phyloP scores from a whole-genome alignment of 2,329 filamentous ascomycete genomes.

The Fusarium acutatum region DNA sequence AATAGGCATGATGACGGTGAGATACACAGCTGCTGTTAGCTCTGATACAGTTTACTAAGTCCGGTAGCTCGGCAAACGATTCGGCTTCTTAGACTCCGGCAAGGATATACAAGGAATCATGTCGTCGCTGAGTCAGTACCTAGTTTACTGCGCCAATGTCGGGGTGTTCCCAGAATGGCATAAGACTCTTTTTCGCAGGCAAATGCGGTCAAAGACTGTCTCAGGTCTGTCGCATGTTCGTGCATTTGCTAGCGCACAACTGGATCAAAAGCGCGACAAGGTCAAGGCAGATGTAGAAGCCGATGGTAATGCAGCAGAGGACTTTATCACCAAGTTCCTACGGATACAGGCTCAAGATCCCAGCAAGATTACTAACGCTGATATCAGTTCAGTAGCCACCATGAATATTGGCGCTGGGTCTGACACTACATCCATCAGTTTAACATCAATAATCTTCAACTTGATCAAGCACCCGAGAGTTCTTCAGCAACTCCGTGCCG shows the following conservation, averaged over 20 bases:
- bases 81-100: background rate
- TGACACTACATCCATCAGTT: background rate
- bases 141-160: background rate
- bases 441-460: background rate
- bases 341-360: background rate
- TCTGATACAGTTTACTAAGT: accelerated
- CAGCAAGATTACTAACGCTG: accelerated
- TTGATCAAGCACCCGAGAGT: background rate
- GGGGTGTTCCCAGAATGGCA: background rate
- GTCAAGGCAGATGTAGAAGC: accelerated
- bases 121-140: background rate
- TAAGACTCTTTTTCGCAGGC: background rate
- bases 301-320: accelerated
- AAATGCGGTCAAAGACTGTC: background rate
- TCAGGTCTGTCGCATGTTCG: background rate
- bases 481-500: background rate
- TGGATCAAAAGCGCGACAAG: background rate
- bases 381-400: background rate
- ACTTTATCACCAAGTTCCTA: background rate
- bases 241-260: background rate
- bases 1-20: background rate
- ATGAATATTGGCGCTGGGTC: background rate
- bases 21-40: accelerated
- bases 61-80: background rate
- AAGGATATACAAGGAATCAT: background rate